Percentiles rank a stretch among this genome's conserved stretches.
These are phyloP conservation scores for Mycena sp. DNA, from an alignment of 1,284 basidiomycete genomes.

Conservation along the genomic window DNA sequence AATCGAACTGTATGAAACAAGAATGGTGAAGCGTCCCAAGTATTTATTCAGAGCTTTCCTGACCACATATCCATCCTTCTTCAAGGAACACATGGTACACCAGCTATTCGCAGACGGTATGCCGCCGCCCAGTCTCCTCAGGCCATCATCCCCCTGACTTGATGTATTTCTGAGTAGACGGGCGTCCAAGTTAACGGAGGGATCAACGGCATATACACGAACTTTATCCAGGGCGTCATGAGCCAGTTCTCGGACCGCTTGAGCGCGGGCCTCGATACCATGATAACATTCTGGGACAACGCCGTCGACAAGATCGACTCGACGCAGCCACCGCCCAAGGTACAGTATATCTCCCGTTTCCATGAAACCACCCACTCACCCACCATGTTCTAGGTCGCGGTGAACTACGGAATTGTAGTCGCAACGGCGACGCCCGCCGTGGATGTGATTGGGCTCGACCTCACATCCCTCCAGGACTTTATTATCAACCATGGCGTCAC, in stretches of 20 bases:
- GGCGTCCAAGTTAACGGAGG: constrained; percentile 8
- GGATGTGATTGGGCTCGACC: neutral
- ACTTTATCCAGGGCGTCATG: constrained; percentile 13
- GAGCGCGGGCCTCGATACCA: neutral
- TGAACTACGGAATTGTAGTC: constrained; percentile 1
- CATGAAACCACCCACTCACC: neutral
- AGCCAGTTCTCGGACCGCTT: constrained; percentile 5
- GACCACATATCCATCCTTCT: neutral
- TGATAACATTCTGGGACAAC: constrained; percentile 7
- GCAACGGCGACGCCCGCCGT: neutral
- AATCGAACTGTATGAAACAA: constrained; percentile 14
- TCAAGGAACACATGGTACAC: constrained; percentile 18
- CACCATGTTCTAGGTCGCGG: neutral
- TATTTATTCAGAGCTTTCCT: neutral
- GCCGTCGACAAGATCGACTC: neutral
- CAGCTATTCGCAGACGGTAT: constrained; percentile 1
- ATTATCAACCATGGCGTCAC: constrained; percentile 7
- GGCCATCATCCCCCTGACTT: neutral
- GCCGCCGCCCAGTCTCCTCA: neutral
- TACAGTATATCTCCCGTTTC: neutral
- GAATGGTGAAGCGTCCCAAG: neutral
- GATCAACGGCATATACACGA: constrained; percentile 8
- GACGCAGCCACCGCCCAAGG: neutral
- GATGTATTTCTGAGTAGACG: neutral
- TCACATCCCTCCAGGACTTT: neutral